These are phyloP conservation scores for Candida hispaniensis DNA, from an alignment of 805 yeast species.

Conservation along the genomic window DNA sequence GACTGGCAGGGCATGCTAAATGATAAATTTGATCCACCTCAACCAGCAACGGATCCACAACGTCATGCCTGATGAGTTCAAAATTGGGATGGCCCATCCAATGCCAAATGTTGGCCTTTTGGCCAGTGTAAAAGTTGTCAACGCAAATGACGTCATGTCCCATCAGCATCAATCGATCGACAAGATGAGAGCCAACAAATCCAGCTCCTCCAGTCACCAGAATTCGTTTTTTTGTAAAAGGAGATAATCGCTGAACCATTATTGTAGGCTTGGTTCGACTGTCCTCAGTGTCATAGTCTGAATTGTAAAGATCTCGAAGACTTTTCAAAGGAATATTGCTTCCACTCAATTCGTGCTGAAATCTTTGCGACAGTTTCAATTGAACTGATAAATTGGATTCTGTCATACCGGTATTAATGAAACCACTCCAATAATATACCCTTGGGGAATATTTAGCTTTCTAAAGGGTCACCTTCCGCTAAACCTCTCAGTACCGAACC, in stretches of 20 bases:
- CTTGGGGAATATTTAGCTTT: too few species aligned
- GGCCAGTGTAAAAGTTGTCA: slow-evolving; percentile 25
- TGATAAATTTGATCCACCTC: slow-evolving; percentile 26
- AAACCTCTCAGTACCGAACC: too few species aligned
- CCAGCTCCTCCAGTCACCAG: slow-evolving; percentile 27
- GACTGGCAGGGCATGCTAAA: slow-evolving; percentile 26
- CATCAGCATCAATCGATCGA: slow-evolving; percentile 24
- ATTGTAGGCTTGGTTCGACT: too few species aligned
- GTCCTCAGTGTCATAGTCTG: too few species aligned
- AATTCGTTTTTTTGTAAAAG: slow-evolving; percentile 23
- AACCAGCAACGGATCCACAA: slow-evolving; percentile 24
- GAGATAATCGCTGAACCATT: slow-evolving; percentile 22
- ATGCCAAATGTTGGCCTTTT: slow-evolving; percentile 23
- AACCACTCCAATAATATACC: too few species aligned
- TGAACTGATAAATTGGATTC: too few species aligned
- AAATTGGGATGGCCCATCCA: slow-evolving; percentile 27
- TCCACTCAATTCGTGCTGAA: too few species aligned
- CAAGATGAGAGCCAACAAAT: slow-evolving; percentile 25
- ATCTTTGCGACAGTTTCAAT: too few species aligned
- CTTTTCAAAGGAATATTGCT: too few species aligned
- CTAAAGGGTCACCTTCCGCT: too few species aligned
- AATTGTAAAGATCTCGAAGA: too few species aligned
- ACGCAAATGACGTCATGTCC: slow-evolving; percentile 25
- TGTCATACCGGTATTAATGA: too few species aligned
- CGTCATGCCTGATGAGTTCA: slow-evolving; percentile 25